Base-by-base conservation (phyloP, 495 filamentous ascomycete genomes). In the Hapsidospora chrysogenum region DNA sequence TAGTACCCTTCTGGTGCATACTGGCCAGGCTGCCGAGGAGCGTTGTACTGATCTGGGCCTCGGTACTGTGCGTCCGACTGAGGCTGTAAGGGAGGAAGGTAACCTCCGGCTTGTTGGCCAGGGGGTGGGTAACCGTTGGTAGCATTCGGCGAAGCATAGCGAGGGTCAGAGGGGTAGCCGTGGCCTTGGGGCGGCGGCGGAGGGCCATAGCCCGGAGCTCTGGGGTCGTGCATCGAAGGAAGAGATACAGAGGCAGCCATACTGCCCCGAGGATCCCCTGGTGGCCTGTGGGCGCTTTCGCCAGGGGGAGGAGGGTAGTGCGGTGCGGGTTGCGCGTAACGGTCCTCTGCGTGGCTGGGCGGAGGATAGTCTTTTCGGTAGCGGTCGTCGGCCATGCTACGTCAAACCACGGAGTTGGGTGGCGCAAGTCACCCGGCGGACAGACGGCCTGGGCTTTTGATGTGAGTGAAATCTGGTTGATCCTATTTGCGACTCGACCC, bases 241-340 rank as follows among this genome's bases (percentile, higher is more conserved):
- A 63, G 36, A 29, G 48, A 51, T 37, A 54, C 48, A 26, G 46
- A 16, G 25, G 47, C 26, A 17, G 45, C 40, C 53, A 57, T 57
- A 20, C 45, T 44, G 17, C 47, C 40, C 31, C 44, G 44, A 33
- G 39, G 50, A 37, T 49, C 55, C 18, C 47, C 53, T 40, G 53
- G 53, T 13, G 51, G 47, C 43, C 54, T 49, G 8, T 42, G 41
- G 18, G 53, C 57, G 20, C 62, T 57, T 40, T 61, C 64, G 13
- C 52, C 56, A 7, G 63, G 53, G 35, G 60, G 52, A 20, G 63
- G 58, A n/a, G 58, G 58, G 44, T 69, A 66, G 33, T 60, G 54
- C 26, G 59, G 54, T 4, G 19, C 17, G 3, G 31, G 21, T 27
- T 25, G 33, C 20, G 17, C 20, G n/a, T 36, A 25, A n/a, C 13